phyloP scores from a whole-genome alignment of 2,329 filamentous ascomycete genomes.

The Cytospora schulzeri region DNA sequence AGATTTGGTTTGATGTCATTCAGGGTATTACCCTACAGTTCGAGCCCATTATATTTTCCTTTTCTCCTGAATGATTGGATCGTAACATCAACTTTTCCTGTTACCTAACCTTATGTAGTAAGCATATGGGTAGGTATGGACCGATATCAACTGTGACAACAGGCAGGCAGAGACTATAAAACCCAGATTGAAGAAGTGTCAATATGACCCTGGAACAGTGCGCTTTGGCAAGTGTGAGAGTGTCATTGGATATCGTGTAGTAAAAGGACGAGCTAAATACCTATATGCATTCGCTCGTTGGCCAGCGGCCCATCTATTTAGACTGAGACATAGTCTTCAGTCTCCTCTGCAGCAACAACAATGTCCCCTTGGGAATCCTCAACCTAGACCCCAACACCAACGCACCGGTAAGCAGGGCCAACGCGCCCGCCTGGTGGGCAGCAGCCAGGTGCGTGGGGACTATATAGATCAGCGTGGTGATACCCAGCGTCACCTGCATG shows the following conservation, averaged over 20 bases:
- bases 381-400: slow-evolving; percentile 78
- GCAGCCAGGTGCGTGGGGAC: slow-evolving; percentile 87
- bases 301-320: background rate
- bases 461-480: slow-evolving; percentile 89
- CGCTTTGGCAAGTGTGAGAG: background rate
- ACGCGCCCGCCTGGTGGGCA: slow-evolving; percentile 86
- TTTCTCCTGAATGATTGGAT: too few relatives aligned
- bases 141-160: background rate
- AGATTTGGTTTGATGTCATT: background rate
- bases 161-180: too few relatives aligned
- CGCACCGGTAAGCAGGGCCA: slow-evolving; percentile 81
- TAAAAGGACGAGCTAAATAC: background rate
- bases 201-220: background rate
- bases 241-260: background rate
- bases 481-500: slow-evolving; percentile 83
- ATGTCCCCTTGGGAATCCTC: slow-evolving; percentile 69
- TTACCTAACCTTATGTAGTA: background rate
- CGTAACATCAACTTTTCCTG: background rate
- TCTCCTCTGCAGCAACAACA: slow-evolving; percentile 60
- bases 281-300: background rate
- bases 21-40: background rate
- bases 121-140: background rate
- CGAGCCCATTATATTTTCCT: too few relatives aligned
- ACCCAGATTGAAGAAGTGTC: background rate
- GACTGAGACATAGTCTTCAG: slow-evolving; percentile 34